Conservation (phyloP, 139 green algal species). For the Coelastrella sp. region DNA sequence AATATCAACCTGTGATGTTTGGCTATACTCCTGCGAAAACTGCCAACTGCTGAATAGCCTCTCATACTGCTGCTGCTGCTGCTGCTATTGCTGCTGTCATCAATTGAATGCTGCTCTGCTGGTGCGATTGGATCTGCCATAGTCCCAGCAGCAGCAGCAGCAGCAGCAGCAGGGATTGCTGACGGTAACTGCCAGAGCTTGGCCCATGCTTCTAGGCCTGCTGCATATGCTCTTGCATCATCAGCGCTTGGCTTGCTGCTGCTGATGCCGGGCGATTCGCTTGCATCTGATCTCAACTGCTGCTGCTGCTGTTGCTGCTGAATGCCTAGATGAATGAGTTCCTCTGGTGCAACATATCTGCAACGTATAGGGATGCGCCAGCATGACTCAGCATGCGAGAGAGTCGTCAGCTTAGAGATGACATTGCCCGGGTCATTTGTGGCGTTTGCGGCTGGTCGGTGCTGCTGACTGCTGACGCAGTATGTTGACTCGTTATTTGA, state of each 20-base stretch:
- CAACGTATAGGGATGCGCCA: too few species aligned
- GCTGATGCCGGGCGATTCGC: too few species aligned
- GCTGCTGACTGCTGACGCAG: too few species aligned
- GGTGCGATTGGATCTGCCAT: neutral
- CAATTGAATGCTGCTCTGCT: neutral
- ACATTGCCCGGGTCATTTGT: too few species aligned
- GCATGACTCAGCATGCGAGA: too few species aligned
- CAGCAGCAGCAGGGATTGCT: too few species aligned
- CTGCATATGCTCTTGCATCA: neutral
- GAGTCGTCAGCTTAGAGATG: too few species aligned
- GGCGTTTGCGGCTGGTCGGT: too few species aligned
- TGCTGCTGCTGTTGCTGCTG: conserved; percentile 30
- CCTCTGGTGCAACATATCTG: conserved; percentile 26
- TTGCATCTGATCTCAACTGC: too few species aligned
- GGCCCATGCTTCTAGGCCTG: neutral
- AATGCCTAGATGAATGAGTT: neutral
- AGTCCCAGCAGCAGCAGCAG: neutral
- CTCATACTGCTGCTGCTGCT: neutral
- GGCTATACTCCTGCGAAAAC: neutral
- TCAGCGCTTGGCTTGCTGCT: neutral
- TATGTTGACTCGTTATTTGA: too few species aligned
- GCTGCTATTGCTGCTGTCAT: neutral
- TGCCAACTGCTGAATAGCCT: neutral
- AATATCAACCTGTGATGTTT: conserved; percentile 4
- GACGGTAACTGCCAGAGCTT: neutral